Conservation (phyloP, 2,329 filamentous ascomycete species). For the Cladobotryum protrusum region DNA sequence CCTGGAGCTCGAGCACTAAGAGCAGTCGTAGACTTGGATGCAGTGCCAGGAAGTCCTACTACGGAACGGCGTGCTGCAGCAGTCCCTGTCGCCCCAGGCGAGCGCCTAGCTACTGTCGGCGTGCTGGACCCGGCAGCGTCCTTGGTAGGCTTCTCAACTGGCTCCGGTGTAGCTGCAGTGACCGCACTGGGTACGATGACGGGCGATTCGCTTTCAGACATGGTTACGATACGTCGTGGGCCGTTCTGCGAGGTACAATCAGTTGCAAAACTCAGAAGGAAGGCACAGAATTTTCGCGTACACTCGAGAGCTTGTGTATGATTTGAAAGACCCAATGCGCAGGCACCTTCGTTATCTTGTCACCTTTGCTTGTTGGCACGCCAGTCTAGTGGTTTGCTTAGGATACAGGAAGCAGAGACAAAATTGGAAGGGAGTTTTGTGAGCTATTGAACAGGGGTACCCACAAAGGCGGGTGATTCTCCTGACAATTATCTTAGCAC, state of each 20-base stretch:
- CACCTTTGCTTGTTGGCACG: no score
- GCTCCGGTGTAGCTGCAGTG: not conserved
- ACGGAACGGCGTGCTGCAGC: not conserved
- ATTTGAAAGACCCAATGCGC: no score
- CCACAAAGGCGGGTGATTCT: no score
- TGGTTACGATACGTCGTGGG: not conserved
- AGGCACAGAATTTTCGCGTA: not conserved
- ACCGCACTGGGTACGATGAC: not conserved
- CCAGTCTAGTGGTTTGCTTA: no score
- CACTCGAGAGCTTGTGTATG: no score
- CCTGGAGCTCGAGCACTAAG: slow-evolving; percentile 31
- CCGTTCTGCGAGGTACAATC: not conserved
- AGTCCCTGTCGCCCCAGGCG: not conserved
- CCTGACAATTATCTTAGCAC: no score
- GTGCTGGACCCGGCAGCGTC: not conserved
- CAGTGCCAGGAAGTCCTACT: slow-evolving; percentile 20
- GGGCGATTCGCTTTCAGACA: not conserved
- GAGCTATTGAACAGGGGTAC: no score
- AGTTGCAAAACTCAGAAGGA: not conserved
- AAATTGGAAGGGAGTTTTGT: no score
- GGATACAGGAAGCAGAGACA: no score
- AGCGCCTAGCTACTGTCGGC: not conserved
- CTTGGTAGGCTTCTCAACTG: not conserved
- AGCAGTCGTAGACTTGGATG: slow-evolving; percentile 13
- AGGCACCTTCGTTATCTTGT: no score